Evolutionary conservation across 1,284 basidiomycete genomes (phyloP), one percentile per base, ranked within the genome.

Genomic region (Ceratobasidium sp.): DNA sequence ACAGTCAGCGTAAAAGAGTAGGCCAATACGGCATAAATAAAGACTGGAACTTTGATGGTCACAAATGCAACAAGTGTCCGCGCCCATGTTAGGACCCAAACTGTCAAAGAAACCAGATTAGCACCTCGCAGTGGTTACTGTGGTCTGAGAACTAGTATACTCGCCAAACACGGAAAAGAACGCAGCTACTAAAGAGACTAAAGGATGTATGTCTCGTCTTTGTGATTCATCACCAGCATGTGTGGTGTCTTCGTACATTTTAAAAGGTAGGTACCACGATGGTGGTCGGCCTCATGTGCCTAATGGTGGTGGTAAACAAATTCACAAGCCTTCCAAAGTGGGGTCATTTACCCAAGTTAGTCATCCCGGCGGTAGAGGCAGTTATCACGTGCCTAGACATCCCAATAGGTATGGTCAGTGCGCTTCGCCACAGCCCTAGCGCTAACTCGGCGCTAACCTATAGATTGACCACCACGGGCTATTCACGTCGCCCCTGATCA

Each of bases 1-100:
- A 94, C 93, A 77, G 93, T 94, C 81, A 96, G 88, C 1, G 95
- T 96, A 88, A 96, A 91, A 3, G 95, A 95, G 83, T 96, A 96
- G 12, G 95, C 95, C 20, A 97, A 88, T 46, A 95, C 87, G 28
- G 91, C 88, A 81, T 93, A 94, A 67, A 94, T 91, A 82, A 89
- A 89, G 80, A 91, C 89, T 1, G 96, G 96, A 9, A 96, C 82
- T 7, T 92, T 92, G 75, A 97, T 94, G 1, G 95, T 96, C 10
- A 88, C 88, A 81, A 96, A 93, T 1, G 92, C 90, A 56, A 94
- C 88, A 59, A 94, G 84, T 23, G 89, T 86, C 84, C 92, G 92
- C 48, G 90, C 87, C 89, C 93, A 93, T 76, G 94, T 93, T 46
- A 96, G 86, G 28, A 94, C 83, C 90, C 94, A 96, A 79, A 96